Conservation (phyloP, 2,329 filamentous ascomycete genomes). For the Epichloe sylvatica region DNA sequence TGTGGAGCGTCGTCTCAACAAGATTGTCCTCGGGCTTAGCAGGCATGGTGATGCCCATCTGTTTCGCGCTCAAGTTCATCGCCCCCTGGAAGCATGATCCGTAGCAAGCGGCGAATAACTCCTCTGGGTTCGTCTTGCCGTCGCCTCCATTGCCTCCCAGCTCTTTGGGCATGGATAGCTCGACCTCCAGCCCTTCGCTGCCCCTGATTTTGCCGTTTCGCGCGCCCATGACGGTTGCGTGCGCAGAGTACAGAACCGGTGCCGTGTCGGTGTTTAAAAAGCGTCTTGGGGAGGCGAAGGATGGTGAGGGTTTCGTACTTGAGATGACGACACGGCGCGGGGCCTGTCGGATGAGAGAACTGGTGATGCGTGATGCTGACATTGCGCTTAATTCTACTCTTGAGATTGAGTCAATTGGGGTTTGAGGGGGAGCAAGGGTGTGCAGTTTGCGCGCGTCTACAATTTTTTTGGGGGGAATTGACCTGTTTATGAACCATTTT, state of each 20-base stretch:
- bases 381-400: background rate
- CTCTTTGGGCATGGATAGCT: constrained; percentile 29
- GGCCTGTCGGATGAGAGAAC: constrained; percentile 1
- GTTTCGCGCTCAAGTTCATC: constrained; percentile 28
- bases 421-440: no score
- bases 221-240: constrained; percentile 24
- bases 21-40: constrained; percentile 21
- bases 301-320: background rate
- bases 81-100: constrained; percentile 32
- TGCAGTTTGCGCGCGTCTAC: no score
- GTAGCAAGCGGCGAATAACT: constrained; percentile 33
- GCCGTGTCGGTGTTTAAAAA: constrained; percentile 25
- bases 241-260: constrained; percentile 23
- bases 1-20: constrained; percentile 27
- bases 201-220: constrained; percentile 17
- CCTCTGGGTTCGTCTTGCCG: constrained; percentile 32
- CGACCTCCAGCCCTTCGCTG: constrained; percentile 15
- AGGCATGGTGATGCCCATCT: constrained; percentile 27
- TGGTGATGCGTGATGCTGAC: constrained; percentile 2
- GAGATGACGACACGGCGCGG: background rate
- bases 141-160: constrained; percentile 24
- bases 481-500: background rate
- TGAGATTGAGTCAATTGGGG: no score
- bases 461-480: constrained; percentile 9
- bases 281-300: constrained; percentile 7